These are phyloP conservation scores for Penicillium coprophilum DNA, from an alignment of 495 filamentous ascomycete genomes.

Conservation along the genomic window DNA sequence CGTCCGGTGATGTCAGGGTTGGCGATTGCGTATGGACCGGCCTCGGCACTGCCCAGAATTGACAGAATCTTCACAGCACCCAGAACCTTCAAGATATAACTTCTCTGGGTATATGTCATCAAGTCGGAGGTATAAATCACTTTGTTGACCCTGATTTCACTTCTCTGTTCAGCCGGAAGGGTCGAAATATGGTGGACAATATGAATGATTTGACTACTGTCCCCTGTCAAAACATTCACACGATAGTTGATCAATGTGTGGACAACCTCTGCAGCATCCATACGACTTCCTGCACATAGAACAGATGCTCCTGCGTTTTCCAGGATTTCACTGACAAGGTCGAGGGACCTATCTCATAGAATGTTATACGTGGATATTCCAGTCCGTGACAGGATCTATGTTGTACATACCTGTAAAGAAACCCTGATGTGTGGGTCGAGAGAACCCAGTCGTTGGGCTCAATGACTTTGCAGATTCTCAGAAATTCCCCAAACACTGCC, in stretches of 20 bases:
- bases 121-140: constrained; percentile 32
- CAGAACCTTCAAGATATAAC: constrained; percentile 9
- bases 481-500: constrained; percentile 19
- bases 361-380: background rate
- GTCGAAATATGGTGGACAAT: constrained; percentile 25
- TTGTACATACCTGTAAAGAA: constrained; percentile 2
- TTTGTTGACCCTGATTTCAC: constrained; percentile 20
- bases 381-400: no score
- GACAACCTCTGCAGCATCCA: constrained; percentile 20
- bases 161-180: constrained; percentile 10
- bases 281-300: constrained; percentile 25
- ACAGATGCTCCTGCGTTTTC: constrained; percentile 27
- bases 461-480: constrained; percentile 19
- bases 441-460: constrained; percentile 30
- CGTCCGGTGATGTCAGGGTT: constrained; percentile 12
- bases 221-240: constrained; percentile 30
- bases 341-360: constrained; percentile 13
- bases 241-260: constrained; percentile 20
- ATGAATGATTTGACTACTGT: constrained; percentile 27
- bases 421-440: constrained; percentile 26
- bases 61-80: constrained; percentile 25
- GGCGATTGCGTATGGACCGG: constrained; percentile 26
- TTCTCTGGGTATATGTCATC: constrained; percentile 20
- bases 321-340: constrained; percentile 21
- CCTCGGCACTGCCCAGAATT: constrained; percentile 31